Conservation (phyloP, 495 filamentous ascomycete genomes). For the Halenospora varia region DNA sequence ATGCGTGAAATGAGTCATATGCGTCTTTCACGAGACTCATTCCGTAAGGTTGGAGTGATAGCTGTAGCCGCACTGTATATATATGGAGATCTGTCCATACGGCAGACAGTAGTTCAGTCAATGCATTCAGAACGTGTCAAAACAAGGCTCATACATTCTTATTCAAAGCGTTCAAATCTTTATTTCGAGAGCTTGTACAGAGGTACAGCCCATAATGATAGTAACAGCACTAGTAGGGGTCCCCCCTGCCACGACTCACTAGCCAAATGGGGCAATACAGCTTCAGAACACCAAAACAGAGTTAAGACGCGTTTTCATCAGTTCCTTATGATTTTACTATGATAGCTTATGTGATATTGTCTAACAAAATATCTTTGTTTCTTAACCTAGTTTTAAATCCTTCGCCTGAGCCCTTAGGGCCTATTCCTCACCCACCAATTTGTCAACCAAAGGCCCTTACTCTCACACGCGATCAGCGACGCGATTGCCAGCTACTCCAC, state of each 20-base stretch:
- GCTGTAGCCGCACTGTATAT: too few relatives aligned
- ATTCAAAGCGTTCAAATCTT: too few relatives aligned
- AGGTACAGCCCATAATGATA: slow-evolving; percentile 2
- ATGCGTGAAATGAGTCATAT: too few relatives aligned
- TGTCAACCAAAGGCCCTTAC: not conserved
- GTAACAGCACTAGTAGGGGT: slow-evolving; percentile 2
- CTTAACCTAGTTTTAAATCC: not conserved
- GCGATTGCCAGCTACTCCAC: slow-evolving; percentile 1
- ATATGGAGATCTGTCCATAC: too few relatives aligned
- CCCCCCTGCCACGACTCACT: not conserved
- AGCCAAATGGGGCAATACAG: not conserved
- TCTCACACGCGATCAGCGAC: slow-evolving; percentile 4
- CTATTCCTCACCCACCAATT: not conserved
- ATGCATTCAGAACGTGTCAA: too few relatives aligned
- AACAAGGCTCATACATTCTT: too few relatives aligned
- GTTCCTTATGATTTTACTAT: not conserved
- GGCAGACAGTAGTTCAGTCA: too few relatives aligned
- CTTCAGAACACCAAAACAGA: slow-evolving; percentile 6
- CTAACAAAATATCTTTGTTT: not conserved
- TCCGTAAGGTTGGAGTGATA: too few relatives aligned
- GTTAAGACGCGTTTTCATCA: not conserved
- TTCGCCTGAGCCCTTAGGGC: not conserved
- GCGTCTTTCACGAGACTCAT: too few relatives aligned
- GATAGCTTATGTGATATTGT: not conserved
- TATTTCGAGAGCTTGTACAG: too few relatives aligned